Conservation (phyloP, 768 basidiomycete species). For the Collybia sordida region DNA sequence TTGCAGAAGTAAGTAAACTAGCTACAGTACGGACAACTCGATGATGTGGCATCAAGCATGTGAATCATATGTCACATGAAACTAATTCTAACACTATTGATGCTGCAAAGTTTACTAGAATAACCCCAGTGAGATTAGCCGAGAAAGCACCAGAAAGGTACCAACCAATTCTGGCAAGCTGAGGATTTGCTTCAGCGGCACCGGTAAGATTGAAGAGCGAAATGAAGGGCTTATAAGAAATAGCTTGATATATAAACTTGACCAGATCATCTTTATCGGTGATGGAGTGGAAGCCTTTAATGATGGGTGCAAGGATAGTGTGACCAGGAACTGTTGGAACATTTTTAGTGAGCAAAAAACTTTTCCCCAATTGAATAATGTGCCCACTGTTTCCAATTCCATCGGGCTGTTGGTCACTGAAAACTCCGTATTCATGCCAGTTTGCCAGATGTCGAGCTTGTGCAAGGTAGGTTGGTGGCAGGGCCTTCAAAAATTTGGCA, state of each 20-base stretch:
- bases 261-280: slow-evolving; percentile 46
- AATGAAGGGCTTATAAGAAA: slow-evolving; percentile 77
- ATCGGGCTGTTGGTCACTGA: slow-evolving; percentile 43
- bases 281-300: slow-evolving; percentile 53
- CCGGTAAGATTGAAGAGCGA: slow-evolving; percentile 79
- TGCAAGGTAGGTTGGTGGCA: slow-evolving; percentile 49
- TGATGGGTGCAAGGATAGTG: slow-evolving; percentile 59
- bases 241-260: slow-evolving; percentile 57
- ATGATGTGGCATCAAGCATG: too few relatives aligned
- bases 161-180: slow-evolving; percentile 60
- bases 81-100: too few relatives aligned
- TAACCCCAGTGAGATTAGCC: neutral
- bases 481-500: slow-evolving; percentile 40
- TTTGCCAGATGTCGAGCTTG: slow-evolving; percentile 64
- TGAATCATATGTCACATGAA: too few relatives aligned
- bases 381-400: slow-evolving; percentile 65
- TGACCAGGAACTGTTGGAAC: slow-evolving; percentile 60
- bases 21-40: too few relatives aligned
- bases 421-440: slow-evolving; percentile 73
- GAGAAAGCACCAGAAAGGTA: neutral
- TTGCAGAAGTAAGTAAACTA: too few relatives aligned
- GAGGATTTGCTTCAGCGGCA: slow-evolving; percentile 44
- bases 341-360: too few relatives aligned
- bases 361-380: too few relatives aligned
- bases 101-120: slow-evolving; percentile 60